These are phyloP conservation scores for Hypoxylon lienhwacheense DNA, from an alignment of 495 filamentous ascomycete genomes.

Conservation along the genomic window DNA sequence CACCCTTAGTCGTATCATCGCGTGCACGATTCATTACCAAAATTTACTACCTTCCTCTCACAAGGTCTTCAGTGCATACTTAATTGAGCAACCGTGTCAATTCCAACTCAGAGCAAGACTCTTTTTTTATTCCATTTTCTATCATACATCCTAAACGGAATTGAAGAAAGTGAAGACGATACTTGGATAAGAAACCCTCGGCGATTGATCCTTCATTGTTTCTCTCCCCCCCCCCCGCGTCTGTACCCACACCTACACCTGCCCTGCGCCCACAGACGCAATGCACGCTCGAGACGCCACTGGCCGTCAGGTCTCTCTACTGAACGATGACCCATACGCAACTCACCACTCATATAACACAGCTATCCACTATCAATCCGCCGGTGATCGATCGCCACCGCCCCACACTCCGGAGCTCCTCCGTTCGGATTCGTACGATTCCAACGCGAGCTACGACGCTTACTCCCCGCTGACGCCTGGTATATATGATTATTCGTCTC, in stretches of 20 bases:
- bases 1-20: conserved; percentile 9
- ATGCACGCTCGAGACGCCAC: conserved; percentile 55
- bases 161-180: conserved; percentile 11
- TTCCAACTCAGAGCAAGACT: too few species aligned
- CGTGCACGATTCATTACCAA: conserved; percentile 12
- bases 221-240: conserved; percentile 1
- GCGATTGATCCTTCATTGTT: conserved; percentile 18
- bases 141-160: background rate
- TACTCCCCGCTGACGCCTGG: conserved; percentile 53
- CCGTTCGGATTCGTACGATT: conserved; percentile 58
- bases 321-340: conserved; percentile 52
- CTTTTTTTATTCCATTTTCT: background rate
- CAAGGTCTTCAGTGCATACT: conserved; percentile 14
- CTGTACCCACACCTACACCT: conserved; percentile 13
- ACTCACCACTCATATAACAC: conserved; percentile 37
- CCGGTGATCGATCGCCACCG: conserved; percentile 41
- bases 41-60: conserved; percentile 22
- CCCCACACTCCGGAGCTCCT: conserved; percentile 53
- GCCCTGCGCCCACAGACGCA: conserved; percentile 22
- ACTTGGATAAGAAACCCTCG: conserved; percentile 13
- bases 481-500: conserved; percentile 42
- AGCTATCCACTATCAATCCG: conserved; percentile 32
- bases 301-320: conserved; percentile 56
- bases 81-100: conserved; percentile 17
- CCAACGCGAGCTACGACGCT: conserved; percentile 52